Evolutionary conservation across 148 eudicot species (phyloP).

Genomic region (Rhododendron ovatum): DNA sequence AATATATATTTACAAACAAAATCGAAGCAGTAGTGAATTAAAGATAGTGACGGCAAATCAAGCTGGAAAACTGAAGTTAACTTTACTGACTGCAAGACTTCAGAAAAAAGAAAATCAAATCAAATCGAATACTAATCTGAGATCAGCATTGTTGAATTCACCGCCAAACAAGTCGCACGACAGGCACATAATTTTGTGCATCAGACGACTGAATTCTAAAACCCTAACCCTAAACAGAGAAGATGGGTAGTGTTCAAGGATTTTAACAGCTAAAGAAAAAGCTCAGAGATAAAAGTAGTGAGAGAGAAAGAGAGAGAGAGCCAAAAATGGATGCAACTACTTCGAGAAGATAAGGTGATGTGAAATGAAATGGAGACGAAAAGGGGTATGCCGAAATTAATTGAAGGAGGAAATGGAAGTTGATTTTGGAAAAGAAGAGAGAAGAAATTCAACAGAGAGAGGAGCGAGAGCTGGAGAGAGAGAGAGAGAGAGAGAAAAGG

Average conservation of each 20-base stretch:
- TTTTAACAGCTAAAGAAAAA: neutral
- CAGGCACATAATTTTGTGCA: neutral
- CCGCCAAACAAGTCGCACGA: neutral
- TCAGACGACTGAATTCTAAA: neutral
- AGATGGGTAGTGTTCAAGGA: neutral
- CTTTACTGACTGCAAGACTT: neutral
- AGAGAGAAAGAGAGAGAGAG: neutral
- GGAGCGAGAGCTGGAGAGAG: neutral
- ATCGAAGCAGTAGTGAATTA: neutral
- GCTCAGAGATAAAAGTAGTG: neutral
- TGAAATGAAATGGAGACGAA: no score
- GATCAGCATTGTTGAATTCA: neutral
- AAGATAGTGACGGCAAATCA: neutral
- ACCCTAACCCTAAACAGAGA: constrained; percentile 7
- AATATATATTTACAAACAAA: neutral
- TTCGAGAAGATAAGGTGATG: neutral
- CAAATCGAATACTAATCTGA: neutral
- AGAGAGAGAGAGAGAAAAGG: constrained; percentile 13
- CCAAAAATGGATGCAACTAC: neutral
- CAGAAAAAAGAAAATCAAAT: neutral
- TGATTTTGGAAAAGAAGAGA: neutral
- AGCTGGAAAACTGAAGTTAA: neutral
- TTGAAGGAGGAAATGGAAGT: neutral
- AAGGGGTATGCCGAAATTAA: neutral
- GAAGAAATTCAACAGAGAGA: neutral